A percentile compares a stretch with the other conserved stretches of the same genome.
These are phyloP conservation scores for Diutina ranongensis DNA, from an alignment of 1,139 yeast species.

Conservation along the genomic window DNA sequence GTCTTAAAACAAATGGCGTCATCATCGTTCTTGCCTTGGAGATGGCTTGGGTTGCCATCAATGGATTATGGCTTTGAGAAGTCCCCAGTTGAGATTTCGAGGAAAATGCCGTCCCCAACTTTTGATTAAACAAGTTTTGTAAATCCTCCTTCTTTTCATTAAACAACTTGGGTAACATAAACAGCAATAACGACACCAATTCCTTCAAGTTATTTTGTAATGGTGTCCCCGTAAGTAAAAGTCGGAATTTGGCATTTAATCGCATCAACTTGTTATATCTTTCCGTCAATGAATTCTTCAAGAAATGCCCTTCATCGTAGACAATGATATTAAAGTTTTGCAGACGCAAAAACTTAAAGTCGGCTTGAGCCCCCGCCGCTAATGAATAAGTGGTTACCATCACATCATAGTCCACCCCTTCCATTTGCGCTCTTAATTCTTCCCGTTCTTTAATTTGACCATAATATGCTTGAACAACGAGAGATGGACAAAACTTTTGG, in stretches of 20 bases:
- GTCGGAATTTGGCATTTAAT: constrained; percentile 66
- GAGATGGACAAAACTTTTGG: constrained; percentile 70
- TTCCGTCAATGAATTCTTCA: constrained; percentile 82
- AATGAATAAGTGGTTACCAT: constrained; percentile 87
- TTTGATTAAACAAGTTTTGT: constrained; percentile 72
- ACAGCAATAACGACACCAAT: constrained; percentile 77
- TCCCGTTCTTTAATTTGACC: constrained; percentile 81
- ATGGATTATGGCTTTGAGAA: constrained; percentile 53
- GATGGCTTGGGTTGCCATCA: constrained; percentile 83
- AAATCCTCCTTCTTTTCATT: constrained; percentile 75
- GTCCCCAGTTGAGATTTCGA: constrained; percentile 44
- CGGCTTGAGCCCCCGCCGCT: constrained; percentile 80
- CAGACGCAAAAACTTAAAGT: constrained; percentile 63
- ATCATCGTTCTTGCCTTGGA: constrained; percentile 92
- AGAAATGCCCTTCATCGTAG: constrained; percentile 95
- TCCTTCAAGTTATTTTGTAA: constrained; percentile 87
- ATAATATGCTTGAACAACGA: constrained; percentile 84
- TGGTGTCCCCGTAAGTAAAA: constrained; percentile 92
- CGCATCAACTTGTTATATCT: constrained; percentile 81
- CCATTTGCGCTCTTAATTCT: constrained; percentile 63
- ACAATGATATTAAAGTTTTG: constrained; percentile 78
- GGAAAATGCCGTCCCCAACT: constrained; percentile 13
- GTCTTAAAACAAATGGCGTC: constrained; percentile 92
- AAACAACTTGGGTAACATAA: constrained; percentile 78
- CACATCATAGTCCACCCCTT: constrained; percentile 66